phyloP scores from a whole-genome alignment of 805 yeast genomes.

The Saccharomycopsis fibuligera region DNA sequence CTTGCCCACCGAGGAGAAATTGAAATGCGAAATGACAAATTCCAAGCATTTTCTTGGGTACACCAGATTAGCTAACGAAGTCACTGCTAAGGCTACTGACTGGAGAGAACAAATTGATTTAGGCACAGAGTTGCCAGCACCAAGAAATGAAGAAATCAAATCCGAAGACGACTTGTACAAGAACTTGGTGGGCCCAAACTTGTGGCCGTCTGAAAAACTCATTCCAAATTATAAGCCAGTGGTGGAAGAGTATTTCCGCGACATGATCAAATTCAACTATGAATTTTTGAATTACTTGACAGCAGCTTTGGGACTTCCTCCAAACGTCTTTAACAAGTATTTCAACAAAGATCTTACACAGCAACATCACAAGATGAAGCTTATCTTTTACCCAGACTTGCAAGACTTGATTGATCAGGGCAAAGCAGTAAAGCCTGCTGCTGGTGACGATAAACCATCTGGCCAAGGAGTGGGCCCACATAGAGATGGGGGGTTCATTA shows the following conservation, averaged over 20 bases:
- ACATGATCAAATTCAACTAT: slow-evolving; percentile 39
- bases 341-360: slow-evolving; percentile 38
- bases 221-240: slow-evolving; percentile 40
- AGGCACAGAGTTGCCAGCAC: slow-evolving; percentile 45
- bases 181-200: slow-evolving; percentile 51
- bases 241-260: slow-evolving; percentile 37
- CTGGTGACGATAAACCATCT: not conserved
- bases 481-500: slow-evolving; percentile 57
- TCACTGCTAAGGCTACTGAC: slow-evolving; percentile 47
- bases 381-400: slow-evolving; percentile 51
- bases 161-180: slow-evolving; percentile 34
- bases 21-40: slow-evolving; percentile 43
- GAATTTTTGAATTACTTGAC: slow-evolving; percentile 42
- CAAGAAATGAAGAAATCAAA: slow-evolving; percentile 23
- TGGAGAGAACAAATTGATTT: slow-evolving; percentile 60
- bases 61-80: slow-evolving; percentile 50
- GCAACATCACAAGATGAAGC: slow-evolving; percentile 47
- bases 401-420: slow-evolving; percentile 11
- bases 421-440: not conserved
- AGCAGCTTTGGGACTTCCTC: slow-evolving; percentile 47
- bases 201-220: slow-evolving; percentile 40
- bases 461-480: slow-evolving; percentile 60
- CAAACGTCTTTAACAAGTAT: slow-evolving; percentile 39
- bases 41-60: slow-evolving; percentile 57
- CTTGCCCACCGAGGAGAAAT: slow-evolving; percentile 10